phyloP scores from a whole-genome alignment of 2,329 filamentous ascomycete species.

The Claviceps digitariae region DNA sequence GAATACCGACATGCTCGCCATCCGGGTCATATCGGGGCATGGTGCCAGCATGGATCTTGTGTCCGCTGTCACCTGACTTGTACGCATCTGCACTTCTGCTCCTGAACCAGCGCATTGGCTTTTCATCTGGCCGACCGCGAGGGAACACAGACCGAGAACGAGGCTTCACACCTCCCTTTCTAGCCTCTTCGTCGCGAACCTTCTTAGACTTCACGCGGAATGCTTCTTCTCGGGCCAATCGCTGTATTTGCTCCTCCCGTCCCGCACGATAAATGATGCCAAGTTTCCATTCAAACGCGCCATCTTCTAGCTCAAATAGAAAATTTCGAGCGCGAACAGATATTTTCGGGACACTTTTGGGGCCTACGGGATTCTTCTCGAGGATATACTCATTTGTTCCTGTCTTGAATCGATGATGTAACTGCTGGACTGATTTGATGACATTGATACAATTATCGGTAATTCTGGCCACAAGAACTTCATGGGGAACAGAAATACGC shows the following conservation, averaged over 20 bases:
- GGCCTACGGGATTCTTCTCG: conserved; percentile 70
- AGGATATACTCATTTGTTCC: conserved; percentile 80
- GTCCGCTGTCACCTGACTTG: conserved; percentile 17
- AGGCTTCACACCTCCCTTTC: conserved; percentile 36
- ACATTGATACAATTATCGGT: conserved; percentile 90
- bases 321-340: conserved; percentile 71
- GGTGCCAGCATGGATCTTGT: conserved; percentile 24
- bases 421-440: conserved; percentile 72
- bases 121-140: conserved; percentile 19
- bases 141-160: conserved; percentile 41
- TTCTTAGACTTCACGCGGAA: conserved; percentile 80
- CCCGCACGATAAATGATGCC: conserved; percentile 88
- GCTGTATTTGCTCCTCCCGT: conserved; percentile 76
- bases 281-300: conserved; percentile 93
- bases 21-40: conserved; percentile 68
- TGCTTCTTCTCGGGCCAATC: conserved; percentile 78
- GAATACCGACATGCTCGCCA: conserved; percentile 49
- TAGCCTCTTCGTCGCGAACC: conserved; percentile 56
- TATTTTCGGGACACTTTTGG: conserved; percentile 76
- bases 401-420: conserved; percentile 86
- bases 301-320: conserved; percentile 87
- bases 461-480: conserved; percentile 76
- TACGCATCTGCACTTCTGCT: conserved; percentile 43
- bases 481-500: conserved; percentile 77
- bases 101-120: conserved; percentile 26